Evolutionary conservation across 768 basidiomycete genomes (phyloP), one percentile per base, ranked within the genome.

Genomic region (Mycena floridula): DNA sequence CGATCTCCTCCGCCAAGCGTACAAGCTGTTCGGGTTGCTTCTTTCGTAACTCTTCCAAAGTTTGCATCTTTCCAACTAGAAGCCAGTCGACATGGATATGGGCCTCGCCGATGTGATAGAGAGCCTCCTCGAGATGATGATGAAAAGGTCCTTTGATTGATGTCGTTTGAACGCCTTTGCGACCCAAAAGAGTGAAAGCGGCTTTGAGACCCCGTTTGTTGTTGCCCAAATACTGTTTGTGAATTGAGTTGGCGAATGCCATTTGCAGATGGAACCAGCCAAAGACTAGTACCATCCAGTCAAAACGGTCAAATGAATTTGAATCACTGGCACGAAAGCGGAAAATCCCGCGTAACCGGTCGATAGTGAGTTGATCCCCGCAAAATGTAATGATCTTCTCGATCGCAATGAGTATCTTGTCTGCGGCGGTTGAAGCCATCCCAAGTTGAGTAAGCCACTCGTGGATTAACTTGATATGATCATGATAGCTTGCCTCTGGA

Each of bases 231-330:
- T 70, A 73, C 43, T 73, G 71, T 32, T 64, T 61, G 44, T 73
- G 65, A 0, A 74, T 36, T 0, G 69, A 69, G 36, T 64, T 61
- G 3, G 59, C 67, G 40, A 61, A 61, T 3, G 68, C 68, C 60
- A 75, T 70, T 22, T 51, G 30, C 0, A 61, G 46, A 45, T 75
- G 70, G 13, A 75, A 60, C 69, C 68, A 75, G 0, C 72, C 66
- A 37, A 67, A 66, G 0, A 55, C 42, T 0, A 53, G 40, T 1
- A 66, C 36, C 4, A 65, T 44, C 49, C 54, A 70, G 37, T 72
- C 65, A 0, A 72, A 48, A 0, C 66, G 54, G 7, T 73, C 65
- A 48, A 58, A 68, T 0, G 63, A 60, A 26, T 66, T 75, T 5
- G 47, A 35, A 44, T 75, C 73, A n/a, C 67, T 56, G 0, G 54